Percentiles rank a stretch among this genome's conserved stretches.
Conservation (phyloP, 2,329 filamentous ascomycete species). For the Aspergillus tanneri region DNA sequence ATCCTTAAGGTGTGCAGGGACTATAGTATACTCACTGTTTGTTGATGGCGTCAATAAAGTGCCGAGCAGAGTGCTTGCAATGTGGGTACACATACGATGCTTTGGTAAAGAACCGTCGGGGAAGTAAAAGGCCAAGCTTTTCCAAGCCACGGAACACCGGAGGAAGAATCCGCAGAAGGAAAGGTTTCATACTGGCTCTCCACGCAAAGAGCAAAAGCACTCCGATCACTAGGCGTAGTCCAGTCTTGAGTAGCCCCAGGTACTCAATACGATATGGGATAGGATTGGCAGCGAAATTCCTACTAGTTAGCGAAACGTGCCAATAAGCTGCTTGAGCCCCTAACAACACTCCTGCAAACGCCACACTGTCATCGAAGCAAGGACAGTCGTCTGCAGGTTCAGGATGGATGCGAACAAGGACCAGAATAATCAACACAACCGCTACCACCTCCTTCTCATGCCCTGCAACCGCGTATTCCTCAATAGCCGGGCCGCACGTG, state of each 20-base stretch:
- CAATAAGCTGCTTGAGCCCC: slow-evolving; percentile 80
- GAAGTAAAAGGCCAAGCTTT: slow-evolving; percentile 72
- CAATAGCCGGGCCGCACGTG: slow-evolving; percentile 58
- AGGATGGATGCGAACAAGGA: slow-evolving; percentile 83
- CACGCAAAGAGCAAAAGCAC: slow-evolving; percentile 83
- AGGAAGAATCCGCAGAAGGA: slow-evolving; percentile 72
- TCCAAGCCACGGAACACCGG: slow-evolving; percentile 86
- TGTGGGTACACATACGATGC: slow-evolving; percentile 60
- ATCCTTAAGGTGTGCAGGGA: slow-evolving; percentile 69
- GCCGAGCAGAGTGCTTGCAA: neutral
- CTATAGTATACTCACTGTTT: slow-evolving; percentile 65
- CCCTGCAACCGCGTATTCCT: slow-evolving; percentile 67
- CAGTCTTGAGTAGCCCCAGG: slow-evolving; percentile 64
- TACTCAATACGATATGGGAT: slow-evolving; percentile 65
- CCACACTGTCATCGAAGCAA: slow-evolving; percentile 93
- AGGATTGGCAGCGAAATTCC: slow-evolving; percentile 56
- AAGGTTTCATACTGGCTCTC: slow-evolving; percentile 85
- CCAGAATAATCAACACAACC: slow-evolving; percentile 65
- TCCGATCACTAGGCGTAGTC: slow-evolving; percentile 71
- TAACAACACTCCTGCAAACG: slow-evolving; percentile 86
- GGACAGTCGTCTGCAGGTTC: slow-evolving; percentile 96
- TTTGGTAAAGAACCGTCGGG: slow-evolving; percentile 84
- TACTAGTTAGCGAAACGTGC: slow-evolving; percentile 67
- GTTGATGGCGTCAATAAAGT: neutral
- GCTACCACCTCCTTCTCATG: slow-evolving; percentile 64